Conservation (phyloP, 2,329 filamentous ascomycete species). For the Magnaporthiopsis rhizophila region DNA sequence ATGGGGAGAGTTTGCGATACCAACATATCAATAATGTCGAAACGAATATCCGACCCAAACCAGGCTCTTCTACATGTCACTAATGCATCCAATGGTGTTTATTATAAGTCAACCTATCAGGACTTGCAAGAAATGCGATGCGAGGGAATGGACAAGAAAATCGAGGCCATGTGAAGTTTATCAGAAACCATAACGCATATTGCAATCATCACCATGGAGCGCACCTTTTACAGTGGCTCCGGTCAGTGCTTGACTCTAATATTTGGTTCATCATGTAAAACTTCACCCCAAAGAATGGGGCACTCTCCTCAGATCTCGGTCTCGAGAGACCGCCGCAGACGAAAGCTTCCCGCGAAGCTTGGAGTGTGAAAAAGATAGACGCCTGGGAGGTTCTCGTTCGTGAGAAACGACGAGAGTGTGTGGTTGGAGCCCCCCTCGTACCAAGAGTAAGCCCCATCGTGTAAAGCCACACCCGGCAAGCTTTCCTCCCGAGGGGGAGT, state of each 20-base stretch:
- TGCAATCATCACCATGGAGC: constrained; percentile 32
- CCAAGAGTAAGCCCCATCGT: constrained; percentile 99
- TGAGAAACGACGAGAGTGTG: constrained; percentile 11
- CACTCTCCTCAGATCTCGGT: constrained; percentile 11
- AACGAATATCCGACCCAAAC: background rate
- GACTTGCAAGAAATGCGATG: background rate
- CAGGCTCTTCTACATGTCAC: background rate
- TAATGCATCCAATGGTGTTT: background rate
- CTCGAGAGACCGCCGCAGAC: constrained; percentile 19
- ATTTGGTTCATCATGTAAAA: constrained; percentile 81
- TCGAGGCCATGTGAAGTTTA: constrained; percentile 18
- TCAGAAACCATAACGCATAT: constrained; percentile 33
- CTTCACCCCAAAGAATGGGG: constrained; percentile 46
- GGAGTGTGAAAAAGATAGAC: constrained; percentile 18
- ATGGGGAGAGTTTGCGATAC: background rate
- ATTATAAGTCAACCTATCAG: background rate
- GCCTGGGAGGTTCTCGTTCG: background rate
- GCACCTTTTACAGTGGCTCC: constrained; percentile 18
- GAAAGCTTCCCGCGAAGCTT: constrained; percentile 30
- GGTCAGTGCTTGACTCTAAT: constrained; percentile 99
- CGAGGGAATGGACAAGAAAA: background rate
- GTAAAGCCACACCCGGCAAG: constrained; percentile 57
- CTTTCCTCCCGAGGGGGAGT: constrained; percentile 15
- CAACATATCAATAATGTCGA: background rate
- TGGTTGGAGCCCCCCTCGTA: constrained; percentile 67